Conservation (phyloP, 2,329 filamentous ascomycete species). For the Aspergillus sp. region DNA sequence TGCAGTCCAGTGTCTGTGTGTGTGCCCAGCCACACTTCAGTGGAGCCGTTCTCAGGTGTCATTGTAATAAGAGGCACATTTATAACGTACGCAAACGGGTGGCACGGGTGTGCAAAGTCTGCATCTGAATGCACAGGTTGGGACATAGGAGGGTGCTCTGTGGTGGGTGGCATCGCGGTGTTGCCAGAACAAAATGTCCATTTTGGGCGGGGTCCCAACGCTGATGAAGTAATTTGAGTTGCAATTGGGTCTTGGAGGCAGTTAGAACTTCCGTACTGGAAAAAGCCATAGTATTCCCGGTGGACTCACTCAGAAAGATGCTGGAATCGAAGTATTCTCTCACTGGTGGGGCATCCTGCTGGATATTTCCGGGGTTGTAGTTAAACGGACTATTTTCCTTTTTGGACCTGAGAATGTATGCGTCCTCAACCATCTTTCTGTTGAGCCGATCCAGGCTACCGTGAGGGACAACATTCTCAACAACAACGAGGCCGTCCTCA, state of each 20-base stretch:
- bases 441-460: slow-evolving; percentile 56
- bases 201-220: slow-evolving; percentile 55
- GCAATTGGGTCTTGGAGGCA: slow-evolving; percentile 49
- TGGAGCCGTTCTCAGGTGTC: slow-evolving; percentile 53
- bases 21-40: slow-evolving; percentile 60
- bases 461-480: slow-evolving; percentile 53
- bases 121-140: slow-evolving; percentile 60
- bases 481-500: slow-evolving; percentile 55
- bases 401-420: slow-evolving; percentile 48
- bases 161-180: slow-evolving; percentile 47
- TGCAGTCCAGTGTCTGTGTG: slow-evolving; percentile 37
- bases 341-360: slow-evolving; percentile 57
- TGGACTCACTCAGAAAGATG: slow-evolving; percentile 54
- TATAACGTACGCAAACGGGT: slow-evolving; percentile 55
- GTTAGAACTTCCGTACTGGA: not conserved
- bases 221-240: slow-evolving; percentile 36
- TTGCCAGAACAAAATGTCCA: slow-evolving; percentile 59
- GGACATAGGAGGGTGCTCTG: slow-evolving; percentile 23
- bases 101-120: slow-evolving; percentile 54
- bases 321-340: slow-evolving; percentile 47
- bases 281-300: not conserved
- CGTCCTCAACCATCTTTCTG: slow-evolving; percentile 58
- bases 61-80: slow-evolving; percentile 54
- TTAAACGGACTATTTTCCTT: slow-evolving; percentile 60
- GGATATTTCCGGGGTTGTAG: slow-evolving; percentile 58